Evolutionary conservation across 2,329 filamentous ascomycete genomes (phyloP).

Genomic region (Colletotrichum limetticola): DNA sequence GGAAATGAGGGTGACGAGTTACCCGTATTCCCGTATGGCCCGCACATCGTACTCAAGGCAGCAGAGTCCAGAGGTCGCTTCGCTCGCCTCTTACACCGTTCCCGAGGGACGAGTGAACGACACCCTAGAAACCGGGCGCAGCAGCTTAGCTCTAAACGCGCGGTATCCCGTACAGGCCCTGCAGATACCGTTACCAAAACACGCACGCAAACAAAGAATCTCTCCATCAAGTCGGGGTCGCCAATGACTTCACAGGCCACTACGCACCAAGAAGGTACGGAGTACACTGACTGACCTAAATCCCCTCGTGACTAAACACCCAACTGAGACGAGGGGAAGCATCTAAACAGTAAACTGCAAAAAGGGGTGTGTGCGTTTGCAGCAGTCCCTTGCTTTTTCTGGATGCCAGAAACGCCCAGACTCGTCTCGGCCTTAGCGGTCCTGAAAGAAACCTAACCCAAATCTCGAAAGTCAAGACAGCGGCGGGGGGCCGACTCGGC

Average conservation of each 20-base stretch:
- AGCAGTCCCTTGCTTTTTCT: neutral
- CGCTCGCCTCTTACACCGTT: neutral
- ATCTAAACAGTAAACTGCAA: neutral
- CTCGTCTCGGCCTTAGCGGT: neutral
- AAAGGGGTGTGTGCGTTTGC: neutral
- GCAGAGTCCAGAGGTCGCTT: neutral
- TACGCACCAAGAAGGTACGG: too few relatives aligned
- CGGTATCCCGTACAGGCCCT: neutral
- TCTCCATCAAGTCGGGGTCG: neutral
- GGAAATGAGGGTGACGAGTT: constrained; percentile 18
- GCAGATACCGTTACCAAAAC: neutral
- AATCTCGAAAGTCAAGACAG: neutral
- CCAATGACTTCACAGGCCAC: neutral
- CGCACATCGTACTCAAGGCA: constrained; percentile 4
- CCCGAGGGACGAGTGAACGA: neutral
- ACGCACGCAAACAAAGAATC: neutral
- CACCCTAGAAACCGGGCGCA: neutral
- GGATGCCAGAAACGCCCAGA: neutral
- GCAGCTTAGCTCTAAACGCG: neutral
- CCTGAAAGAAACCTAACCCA: neutral
- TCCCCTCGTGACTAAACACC: neutral
- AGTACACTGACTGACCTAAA: neutral
- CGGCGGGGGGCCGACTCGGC: neutral
- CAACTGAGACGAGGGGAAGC: neutral
- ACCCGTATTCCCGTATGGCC: neutral